phyloP scores from a whole-genome alignment of 495 filamentous ascomycete species.

The Hypoxylon subgilvum region DNA sequence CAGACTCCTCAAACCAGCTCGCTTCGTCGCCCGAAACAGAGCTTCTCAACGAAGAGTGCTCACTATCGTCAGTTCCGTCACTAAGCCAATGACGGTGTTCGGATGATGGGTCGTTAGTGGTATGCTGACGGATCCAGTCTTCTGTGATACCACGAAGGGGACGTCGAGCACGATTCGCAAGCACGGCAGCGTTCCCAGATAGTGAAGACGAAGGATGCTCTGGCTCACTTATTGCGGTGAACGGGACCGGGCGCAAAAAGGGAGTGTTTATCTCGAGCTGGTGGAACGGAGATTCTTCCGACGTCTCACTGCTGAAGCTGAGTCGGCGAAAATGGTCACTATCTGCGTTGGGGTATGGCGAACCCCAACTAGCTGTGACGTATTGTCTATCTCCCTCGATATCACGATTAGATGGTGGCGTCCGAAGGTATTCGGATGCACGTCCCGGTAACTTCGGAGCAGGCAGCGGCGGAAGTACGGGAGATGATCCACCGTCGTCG shows the following conservation, averaged over 20 bases:
- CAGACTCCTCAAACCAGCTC: constrained; percentile 50
- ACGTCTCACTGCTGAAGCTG: constrained; percentile 58
- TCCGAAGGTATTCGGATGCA: constrained; percentile 54
- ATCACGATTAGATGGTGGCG: constrained; percentile 49
- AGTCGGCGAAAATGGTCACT: constrained; percentile 51
- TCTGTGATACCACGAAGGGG: constrained; percentile 69
- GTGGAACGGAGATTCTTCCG: constrained; percentile 60
- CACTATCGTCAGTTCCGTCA: constrained; percentile 71
- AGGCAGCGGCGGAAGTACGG: constrained; percentile 59
- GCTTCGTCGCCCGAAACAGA: constrained; percentile 56
- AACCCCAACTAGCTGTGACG: constrained; percentile 75
- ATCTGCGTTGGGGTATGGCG: constrained; percentile 67
- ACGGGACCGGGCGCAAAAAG: constrained; percentile 57
- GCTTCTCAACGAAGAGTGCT: constrained; percentile 67
- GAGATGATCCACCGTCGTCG: constrained; percentile 57
- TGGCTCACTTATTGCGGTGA: constrained; percentile 41
- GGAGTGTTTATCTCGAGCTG: constrained; percentile 58
- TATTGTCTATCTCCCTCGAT: constrained; percentile 47
- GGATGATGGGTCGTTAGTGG: constrained; percentile 63
- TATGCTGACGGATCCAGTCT: constrained; percentile 79
- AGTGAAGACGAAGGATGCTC: constrained; percentile 51
- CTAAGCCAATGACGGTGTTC: constrained; percentile 76
- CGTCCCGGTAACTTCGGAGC: constrained; percentile 56
- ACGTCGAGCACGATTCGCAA: constrained; percentile 61
- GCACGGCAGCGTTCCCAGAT: constrained; percentile 58